Conservation (phyloP, 148 eudicot genomes). For the Amaranthus cruentus region DNA sequence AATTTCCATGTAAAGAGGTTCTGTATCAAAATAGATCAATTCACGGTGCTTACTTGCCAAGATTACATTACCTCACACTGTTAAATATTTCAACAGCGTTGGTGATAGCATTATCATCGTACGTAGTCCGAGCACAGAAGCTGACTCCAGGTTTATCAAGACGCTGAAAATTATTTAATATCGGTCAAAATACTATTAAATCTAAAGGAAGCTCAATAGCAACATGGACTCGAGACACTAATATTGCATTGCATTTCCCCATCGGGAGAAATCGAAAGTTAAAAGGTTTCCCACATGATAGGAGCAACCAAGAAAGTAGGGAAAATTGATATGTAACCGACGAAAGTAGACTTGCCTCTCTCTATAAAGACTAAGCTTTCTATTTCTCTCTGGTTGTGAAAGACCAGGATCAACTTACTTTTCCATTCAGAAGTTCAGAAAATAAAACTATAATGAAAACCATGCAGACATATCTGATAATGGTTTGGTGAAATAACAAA, state of each 20-base stretch:
- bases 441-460: too few relatives aligned
- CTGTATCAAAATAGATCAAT: not conserved
- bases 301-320: not conserved
- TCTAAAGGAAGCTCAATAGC: not conserved
- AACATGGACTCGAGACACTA: not conserved
- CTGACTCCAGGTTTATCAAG: constrained; percentile 68
- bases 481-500: too few relatives aligned
- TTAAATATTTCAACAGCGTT: constrained; percentile 85
- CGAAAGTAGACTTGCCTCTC: not conserved
- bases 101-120: constrained; percentile 84
- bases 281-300: too few relatives aligned
- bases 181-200: not conserved
- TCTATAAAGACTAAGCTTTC: not conserved
- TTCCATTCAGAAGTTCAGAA: not conserved
- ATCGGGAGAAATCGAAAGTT: not conserved
- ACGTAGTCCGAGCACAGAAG: constrained; percentile 72
- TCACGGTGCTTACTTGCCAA: not conserved
- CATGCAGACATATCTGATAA: too few relatives aligned
- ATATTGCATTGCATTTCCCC: too few relatives aligned
- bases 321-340: not conserved
- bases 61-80: constrained; percentile 42
- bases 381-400: not conserved
- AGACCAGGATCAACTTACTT: not conserved
- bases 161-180: constrained; percentile 37
- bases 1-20: not conserved